Percentiles rank a stretch among this genome's conserved stretches.
Evolutionary conservation across 139 green algal species (phyloP).

Genomic region (Bryopsis sp.): DNA sequence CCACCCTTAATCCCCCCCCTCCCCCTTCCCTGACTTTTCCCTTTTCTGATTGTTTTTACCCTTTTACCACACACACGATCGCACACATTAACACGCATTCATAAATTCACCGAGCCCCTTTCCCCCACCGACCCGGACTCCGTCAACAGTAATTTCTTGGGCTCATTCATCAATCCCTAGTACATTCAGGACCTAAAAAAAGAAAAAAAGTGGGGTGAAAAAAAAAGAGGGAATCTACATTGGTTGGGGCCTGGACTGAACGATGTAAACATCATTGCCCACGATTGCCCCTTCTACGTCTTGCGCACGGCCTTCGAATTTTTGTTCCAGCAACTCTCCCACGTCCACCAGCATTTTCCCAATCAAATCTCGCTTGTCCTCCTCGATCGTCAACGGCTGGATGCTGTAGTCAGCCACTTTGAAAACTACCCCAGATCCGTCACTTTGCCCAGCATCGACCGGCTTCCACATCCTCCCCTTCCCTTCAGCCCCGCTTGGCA

Average conservation of each 20-base stretch:
- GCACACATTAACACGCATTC: no score
- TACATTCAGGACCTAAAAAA: no score
- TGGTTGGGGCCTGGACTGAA: constrained; percentile 90
- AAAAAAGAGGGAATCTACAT: no score
- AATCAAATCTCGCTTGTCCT: constrained; percentile 39
- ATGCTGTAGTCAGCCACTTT: constrained; percentile 76
- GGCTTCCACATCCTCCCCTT: neutral
- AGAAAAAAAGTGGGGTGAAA: no score
- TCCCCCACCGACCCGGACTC: no score
- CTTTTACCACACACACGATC: no score
- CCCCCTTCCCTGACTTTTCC: no score
- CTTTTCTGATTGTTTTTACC: no score
- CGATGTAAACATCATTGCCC: constrained; percentile 63
- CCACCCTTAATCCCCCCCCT: no score
- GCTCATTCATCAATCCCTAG: no score
- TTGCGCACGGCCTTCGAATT: constrained; percentile 59
- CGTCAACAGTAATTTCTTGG: no score
- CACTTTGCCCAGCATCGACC: neutral
- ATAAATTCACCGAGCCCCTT: no score
- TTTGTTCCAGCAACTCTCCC: constrained; percentile 50
- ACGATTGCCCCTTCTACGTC: constrained; percentile 89
- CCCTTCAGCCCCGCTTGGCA: constrained; percentile 21
- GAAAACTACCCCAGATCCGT: constrained; percentile 21
- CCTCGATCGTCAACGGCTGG: constrained; percentile 47
- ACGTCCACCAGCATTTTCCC: constrained; percentile 38